Conservation (phyloP, 2,329 filamentous ascomycete species). For the Epichloe sylvatica region DNA sequence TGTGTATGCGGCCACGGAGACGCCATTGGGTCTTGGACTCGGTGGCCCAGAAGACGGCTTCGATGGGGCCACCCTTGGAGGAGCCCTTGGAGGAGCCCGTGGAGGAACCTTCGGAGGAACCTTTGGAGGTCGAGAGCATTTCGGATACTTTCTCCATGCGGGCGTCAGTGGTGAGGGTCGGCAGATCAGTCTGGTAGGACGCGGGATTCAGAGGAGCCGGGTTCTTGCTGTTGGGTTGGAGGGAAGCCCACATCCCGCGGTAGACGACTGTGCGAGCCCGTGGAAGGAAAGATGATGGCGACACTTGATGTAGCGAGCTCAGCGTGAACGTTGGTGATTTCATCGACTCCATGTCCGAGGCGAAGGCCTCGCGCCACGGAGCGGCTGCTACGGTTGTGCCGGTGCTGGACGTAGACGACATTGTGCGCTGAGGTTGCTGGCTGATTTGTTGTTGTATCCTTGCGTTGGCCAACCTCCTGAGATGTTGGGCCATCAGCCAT, state of each 20-base stretch:
- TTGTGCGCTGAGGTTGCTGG: slow-evolving; percentile 16
- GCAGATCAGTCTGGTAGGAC: slow-evolving; percentile 59
- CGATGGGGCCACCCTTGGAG: slow-evolving; percentile 57
- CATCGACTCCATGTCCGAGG: slow-evolving; percentile 36
- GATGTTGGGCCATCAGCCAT: background rate
- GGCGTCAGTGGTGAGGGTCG: slow-evolving; percentile 74
- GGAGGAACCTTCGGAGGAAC: background rate
- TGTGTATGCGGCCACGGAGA: slow-evolving; percentile 59
- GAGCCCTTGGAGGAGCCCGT: slow-evolving; percentile 11
- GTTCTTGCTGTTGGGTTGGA: slow-evolving; percentile 62
- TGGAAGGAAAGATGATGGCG: slow-evolving; percentile 23
- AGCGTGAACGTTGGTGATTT: slow-evolving; percentile 35
- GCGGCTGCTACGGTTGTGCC: slow-evolving; percentile 19
- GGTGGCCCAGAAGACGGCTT: slow-evolving; percentile 71
- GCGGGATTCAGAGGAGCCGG: slow-evolving; percentile 55
- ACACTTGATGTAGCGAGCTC: slow-evolving; percentile 31
- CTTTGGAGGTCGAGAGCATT: slow-evolving; percentile 34
- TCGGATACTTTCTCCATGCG: slow-evolving; percentile 75
- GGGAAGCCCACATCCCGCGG: slow-evolving; percentile 68
- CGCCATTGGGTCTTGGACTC: slow-evolving; percentile 70
- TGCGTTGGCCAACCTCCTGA: background rate
- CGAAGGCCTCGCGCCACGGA: slow-evolving; percentile 40
- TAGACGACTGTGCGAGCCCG: slow-evolving; percentile 70
- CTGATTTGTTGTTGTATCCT: slow-evolving; percentile 1
- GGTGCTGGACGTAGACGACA: slow-evolving; percentile 9